Percentiles rank a stretch among this genome's conserved stretches.
These are phyloP conservation scores for Trichophyton mentagrophytes DNA, from an alignment of 2,329 filamentous ascomycete genomes.

Conservation along the genomic window DNA sequence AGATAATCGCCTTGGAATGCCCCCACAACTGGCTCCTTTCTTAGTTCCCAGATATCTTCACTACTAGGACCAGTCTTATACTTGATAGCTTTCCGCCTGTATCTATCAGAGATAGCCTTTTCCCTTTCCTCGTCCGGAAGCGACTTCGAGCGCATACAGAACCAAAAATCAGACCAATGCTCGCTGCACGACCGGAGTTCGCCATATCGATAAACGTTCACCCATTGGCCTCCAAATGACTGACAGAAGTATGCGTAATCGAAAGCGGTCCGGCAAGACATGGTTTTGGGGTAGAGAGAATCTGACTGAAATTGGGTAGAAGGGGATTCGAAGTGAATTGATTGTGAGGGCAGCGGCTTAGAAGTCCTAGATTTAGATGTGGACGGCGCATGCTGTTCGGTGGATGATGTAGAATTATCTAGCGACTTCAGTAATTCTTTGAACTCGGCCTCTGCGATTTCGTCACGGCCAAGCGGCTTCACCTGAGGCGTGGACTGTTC, in stretches of 20 bases:
- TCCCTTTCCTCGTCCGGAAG: slow-evolving; percentile 48
- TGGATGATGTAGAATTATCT: slow-evolving; percentile 20
- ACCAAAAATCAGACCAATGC: slow-evolving; percentile 90
- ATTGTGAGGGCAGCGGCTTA: slow-evolving; percentile 6
- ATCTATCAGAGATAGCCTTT: slow-evolving; percentile 50
- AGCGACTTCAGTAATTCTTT: slow-evolving; percentile 41
- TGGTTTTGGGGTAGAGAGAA: slow-evolving; percentile 61
- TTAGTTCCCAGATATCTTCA: slow-evolving; percentile 78
- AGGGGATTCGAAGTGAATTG: slow-evolving; percentile 7
- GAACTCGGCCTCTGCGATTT: slow-evolving; percentile 44
- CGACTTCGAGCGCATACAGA: slow-evolving; percentile 78
- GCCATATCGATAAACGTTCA: slow-evolving; percentile 79
- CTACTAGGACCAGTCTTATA: slow-evolving; percentile 61
- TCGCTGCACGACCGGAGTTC: slow-evolving; percentile 63
- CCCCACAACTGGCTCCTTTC: slow-evolving; percentile 48
- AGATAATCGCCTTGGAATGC: slow-evolving; percentile 34
- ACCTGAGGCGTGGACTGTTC: not conserved
- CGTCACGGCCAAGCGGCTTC: slow-evolving; percentile 22
- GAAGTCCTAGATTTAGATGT: slow-evolving; percentile 17
- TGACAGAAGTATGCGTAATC: slow-evolving; percentile 92
- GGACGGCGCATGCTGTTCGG: slow-evolving; percentile 8
- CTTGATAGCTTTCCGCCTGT: slow-evolving; percentile 52
- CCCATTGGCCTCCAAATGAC: slow-evolving; percentile 80
- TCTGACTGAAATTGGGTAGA: slow-evolving; percentile 42
- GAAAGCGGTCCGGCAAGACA: slow-evolving; percentile 84